A percentile compares a stretch with the other conserved stretches of the same genome.
phyloP scores from a whole-genome alignment of 306 rosid species.

The Dryas drummondii region DNA sequence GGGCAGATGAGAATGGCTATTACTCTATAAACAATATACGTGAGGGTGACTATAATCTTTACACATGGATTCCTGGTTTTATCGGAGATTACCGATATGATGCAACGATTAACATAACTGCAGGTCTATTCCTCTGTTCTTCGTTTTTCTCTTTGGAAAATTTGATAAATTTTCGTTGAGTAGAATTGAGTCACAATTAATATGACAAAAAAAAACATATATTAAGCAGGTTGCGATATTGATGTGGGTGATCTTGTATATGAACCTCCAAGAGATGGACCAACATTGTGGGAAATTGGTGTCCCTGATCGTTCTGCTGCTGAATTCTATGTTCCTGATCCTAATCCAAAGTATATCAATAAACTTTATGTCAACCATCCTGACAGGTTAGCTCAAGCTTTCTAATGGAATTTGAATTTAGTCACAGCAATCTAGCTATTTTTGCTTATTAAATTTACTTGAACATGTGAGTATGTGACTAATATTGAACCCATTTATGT shows the following conservation, averaged over 20 bases:
- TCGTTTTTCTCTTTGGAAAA: background rate
- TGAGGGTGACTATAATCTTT: constrained; percentile 54
- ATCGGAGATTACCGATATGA: constrained; percentile 70
- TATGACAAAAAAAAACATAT: background rate
- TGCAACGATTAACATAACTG: constrained; percentile 42
- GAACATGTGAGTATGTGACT: too few relatives aligned
- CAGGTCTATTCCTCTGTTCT: constrained; percentile 38
- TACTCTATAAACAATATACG: constrained; percentile 52
- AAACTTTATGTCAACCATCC: constrained; percentile 75
- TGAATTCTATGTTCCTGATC: constrained; percentile 80
- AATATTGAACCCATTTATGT: too few relatives aligned
- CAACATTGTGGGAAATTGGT: constrained; percentile 95
- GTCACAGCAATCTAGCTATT: background rate
- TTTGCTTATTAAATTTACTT: background rate
- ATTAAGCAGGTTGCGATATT: constrained; percentile 47
- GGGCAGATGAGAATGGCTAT: constrained; percentile 61
- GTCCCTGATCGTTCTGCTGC: constrained; percentile 83
- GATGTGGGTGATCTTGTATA: constrained; percentile 60
- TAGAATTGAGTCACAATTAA: too few relatives aligned
- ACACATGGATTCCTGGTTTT: constrained; percentile 80
- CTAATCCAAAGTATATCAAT: constrained; percentile 70
- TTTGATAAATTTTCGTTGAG: background rate
- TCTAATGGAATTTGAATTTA: background rate
- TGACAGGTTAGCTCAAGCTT: constrained; percentile 51
- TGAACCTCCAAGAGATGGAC: constrained; percentile 80